A percentile compares a stretch with the other conserved stretches of the same genome.
Evolutionary conservation across 2,329 filamentous ascomycete species (phyloP).

Genomic region (Cytospora mali): DNA sequence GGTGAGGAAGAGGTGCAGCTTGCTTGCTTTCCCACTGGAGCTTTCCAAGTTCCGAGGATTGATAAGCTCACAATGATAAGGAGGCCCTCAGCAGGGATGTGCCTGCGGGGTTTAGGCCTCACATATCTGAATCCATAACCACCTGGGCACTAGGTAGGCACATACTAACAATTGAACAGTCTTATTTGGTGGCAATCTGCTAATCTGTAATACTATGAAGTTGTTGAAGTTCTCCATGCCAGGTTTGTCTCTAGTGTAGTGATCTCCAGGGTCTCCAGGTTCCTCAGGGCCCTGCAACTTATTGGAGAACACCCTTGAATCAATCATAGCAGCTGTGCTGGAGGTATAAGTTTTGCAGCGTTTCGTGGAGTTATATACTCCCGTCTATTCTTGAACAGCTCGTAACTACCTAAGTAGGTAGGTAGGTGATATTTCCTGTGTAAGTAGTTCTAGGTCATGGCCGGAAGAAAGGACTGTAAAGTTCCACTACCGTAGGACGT

Average conservation of each 20-base stretch:
- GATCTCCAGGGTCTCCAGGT: too few species aligned
- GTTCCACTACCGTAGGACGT: background rate
- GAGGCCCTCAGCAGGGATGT: too few species aligned
- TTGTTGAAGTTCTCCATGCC: too few species aligned
- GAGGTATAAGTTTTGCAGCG: too few species aligned
- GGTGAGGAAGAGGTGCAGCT: background rate
- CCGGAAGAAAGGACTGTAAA: background rate
- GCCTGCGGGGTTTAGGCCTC: background rate
- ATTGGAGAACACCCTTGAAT: too few species aligned
- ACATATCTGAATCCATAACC: background rate
- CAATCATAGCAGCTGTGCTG: too few species aligned
- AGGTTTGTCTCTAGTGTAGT: too few species aligned
- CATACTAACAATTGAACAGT: background rate
- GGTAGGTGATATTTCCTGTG: too few species aligned
- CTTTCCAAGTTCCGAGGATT: background rate
- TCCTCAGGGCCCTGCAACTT: too few species aligned
- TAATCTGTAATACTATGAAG: background rate
- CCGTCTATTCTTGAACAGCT: too few species aligned
- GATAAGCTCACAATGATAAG: background rate
- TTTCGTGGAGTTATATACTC: too few species aligned
- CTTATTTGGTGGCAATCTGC: background rate
- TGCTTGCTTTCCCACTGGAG: background rate
- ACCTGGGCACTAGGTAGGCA: background rate
- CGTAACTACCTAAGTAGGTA: background rate
- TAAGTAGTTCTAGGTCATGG: too few species aligned